Conservation (phyloP, 2,329 filamentous ascomycete genomes). For the Rutstroemia sp. region DNA sequence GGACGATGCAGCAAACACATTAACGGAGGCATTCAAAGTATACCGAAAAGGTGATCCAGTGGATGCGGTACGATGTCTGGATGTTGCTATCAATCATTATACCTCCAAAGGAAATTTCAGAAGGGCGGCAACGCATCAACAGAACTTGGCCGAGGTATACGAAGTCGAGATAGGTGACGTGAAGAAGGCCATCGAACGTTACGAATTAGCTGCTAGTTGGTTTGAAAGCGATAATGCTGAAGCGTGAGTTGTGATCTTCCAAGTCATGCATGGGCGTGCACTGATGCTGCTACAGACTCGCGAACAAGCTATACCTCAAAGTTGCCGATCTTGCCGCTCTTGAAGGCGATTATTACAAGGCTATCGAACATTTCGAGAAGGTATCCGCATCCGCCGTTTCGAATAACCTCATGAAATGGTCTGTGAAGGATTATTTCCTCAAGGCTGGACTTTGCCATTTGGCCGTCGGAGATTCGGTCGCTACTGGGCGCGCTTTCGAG, state of each 20-base stretch:
- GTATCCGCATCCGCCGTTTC: conserved; percentile 71
- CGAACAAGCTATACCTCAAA: conserved; percentile 91
- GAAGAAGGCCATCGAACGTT: conserved; percentile 72
- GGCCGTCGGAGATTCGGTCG: conserved; percentile 65
- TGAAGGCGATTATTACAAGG: conserved; percentile 75
- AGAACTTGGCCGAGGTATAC: conserved; percentile 79
- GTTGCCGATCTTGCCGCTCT: conserved; percentile 81
- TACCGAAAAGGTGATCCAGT: conserved; percentile 81
- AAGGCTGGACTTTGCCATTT: conserved; percentile 92
- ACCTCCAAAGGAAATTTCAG: conserved; percentile 85
- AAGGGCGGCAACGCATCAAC: conserved; percentile 82
- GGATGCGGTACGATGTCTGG: conserved; percentile 73
- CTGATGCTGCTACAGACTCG: conserved; percentile 47
- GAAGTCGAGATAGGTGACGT: conserved; percentile 75
- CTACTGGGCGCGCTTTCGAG: conserved; percentile 70
- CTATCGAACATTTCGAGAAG: conserved; percentile 76
- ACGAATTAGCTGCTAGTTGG: conserved; percentile 81
- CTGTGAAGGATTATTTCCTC: conserved; percentile 90
- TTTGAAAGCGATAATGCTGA: conserved; percentile 81
- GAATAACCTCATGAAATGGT: conserved; percentile 91
- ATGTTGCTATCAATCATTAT: conserved; percentile 77
- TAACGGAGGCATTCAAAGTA: conserved; percentile 89
- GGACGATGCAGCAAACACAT: conserved; percentile 83
- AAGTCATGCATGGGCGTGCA: background rate
- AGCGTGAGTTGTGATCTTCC: conserved; percentile 50